phyloP scores from a whole-genome alignment of 306 rosid species.

The Pachyrhizus erosus region DNA sequence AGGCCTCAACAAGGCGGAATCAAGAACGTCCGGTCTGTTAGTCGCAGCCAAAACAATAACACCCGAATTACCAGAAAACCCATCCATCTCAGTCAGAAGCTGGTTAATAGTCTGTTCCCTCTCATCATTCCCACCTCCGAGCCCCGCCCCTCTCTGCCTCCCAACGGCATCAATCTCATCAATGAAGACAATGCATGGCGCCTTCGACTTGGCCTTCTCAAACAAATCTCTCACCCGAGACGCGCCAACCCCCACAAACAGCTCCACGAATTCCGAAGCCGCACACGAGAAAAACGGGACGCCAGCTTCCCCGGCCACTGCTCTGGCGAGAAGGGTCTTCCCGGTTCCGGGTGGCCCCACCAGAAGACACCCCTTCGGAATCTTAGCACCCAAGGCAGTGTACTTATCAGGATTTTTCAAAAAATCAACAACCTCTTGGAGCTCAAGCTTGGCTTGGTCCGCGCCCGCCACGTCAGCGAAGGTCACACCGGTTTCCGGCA shows the following conservation, averaged over 20 bases:
- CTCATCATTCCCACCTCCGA: slow-evolving; percentile 99
- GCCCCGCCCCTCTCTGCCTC: slow-evolving; percentile 99
- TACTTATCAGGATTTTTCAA: slow-evolving; percentile 97
- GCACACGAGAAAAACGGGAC: slow-evolving; percentile 97
- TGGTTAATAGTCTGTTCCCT: slow-evolving; percentile 98
- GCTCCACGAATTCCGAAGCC: slow-evolving; percentile 92
- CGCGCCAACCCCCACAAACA: slow-evolving; percentile 97
- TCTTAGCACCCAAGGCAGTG: slow-evolving; percentile 95
- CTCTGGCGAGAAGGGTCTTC: slow-evolving; percentile 91
- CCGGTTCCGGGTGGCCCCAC: slow-evolving; percentile 99
- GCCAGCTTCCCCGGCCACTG: slow-evolving; percentile 95
- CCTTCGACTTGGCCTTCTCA: slow-evolving; percentile 97
- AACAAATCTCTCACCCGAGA: slow-evolving; percentile 96
- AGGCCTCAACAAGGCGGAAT: slow-evolving; percentile 85
- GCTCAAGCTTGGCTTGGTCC: slow-evolving; percentile 89
- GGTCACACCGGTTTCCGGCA: slow-evolving; percentile 89
- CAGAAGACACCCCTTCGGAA: slow-evolving; percentile 94
- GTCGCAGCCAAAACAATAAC: slow-evolving; percentile 98
- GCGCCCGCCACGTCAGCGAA: slow-evolving; percentile 97
- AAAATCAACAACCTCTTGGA: slow-evolving; percentile 95
- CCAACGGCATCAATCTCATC: slow-evolving; percentile 99
- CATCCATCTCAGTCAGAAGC: slow-evolving; percentile 99
- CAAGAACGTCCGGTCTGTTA: slow-evolving; percentile 96
- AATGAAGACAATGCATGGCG: slow-evolving; percentile 97
- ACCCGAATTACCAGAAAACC: slow-evolving; percentile 95